These are phyloP conservation scores for Tuber aestivum DNA, from an alignment of 495 filamentous ascomycete species.

Conservation along the genomic window DNA sequence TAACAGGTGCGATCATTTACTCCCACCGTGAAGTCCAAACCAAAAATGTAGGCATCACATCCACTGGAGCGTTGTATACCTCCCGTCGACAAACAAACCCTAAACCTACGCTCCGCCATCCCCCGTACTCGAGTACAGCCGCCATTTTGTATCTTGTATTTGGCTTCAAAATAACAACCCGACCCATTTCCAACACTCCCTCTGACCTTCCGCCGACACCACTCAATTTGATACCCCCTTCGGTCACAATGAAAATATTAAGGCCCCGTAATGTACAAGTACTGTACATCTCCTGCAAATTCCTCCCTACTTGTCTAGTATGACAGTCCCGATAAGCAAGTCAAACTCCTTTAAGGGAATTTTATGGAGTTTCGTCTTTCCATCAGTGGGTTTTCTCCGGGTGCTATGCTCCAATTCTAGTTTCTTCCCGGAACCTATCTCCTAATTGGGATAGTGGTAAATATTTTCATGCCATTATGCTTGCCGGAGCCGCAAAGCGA, in stretches of 20 bases:
- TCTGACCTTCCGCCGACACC: neutral
- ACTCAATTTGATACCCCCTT: slow-evolving; percentile 21
- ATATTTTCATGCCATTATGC: slow-evolving; percentile 11
- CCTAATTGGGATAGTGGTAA: slow-evolving; percentile 24
- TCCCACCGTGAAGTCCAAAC: neutral
- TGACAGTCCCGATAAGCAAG: slow-evolving; percentile 19
- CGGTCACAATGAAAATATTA: slow-evolving; percentile 22
- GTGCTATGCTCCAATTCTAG: slow-evolving; percentile 21
- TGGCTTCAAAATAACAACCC: slow-evolving; percentile 31
- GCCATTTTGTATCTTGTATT: slow-evolving; percentile 17
- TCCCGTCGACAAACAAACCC: slow-evolving; percentile 30
- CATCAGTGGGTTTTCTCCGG: slow-evolving; percentile 12
- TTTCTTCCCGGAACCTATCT: neutral
- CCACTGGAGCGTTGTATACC: neutral
- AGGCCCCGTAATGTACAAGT: slow-evolving; percentile 27
- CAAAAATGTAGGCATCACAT: neutral
- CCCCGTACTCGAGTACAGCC: neutral
- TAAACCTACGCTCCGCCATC: slow-evolving; percentile 23
- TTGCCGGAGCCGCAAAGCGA: slow-evolving; percentile 30
- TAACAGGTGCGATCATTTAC: neutral
- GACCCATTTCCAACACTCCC: slow-evolving; percentile 20
- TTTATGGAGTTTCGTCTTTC: slow-evolving; percentile 24
- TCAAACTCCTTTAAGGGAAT: slow-evolving; percentile 31
- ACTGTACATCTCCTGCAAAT: neutral
- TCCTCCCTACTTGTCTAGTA: slow-evolving; percentile 14